Base-by-base conservation (phyloP, 208 protist genomes). In the Trypanosoma avium region DNA sequence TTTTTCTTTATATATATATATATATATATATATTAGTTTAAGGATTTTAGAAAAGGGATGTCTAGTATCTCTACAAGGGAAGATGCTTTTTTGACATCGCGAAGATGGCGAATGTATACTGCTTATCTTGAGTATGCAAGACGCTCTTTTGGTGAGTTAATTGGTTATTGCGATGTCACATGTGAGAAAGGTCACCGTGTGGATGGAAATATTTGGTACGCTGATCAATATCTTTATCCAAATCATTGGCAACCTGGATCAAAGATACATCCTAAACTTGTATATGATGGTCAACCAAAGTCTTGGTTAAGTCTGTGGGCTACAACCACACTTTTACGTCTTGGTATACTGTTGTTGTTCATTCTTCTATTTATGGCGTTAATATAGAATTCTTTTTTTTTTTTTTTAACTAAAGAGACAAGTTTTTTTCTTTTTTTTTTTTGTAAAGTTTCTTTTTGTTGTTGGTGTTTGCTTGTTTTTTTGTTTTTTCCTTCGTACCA, bases 201-300 rank as follows among this genome's bases (percentile, higher is more conserved):
- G 0, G 80, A 89, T 52, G 81, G 84, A 7, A 80, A 87, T 61
- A 77, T 87, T 38, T 88, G 83, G 75, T 94, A 92, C 58, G 88
- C 88, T 9, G 76, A 77, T 42, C 67, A 76, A 35, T 92, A 84
- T 50, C 68, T 92, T 19, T 94, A 94, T 54, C 83, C 83, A 8
- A 94, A 94, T 43, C 81, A 90, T 50, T 94, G 88, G 86, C 70
- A 82, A 19, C 79, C 74, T 13, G 79, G 83, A 21, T 62, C 55
- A 12, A 53, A 60, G 54, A 2, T 59, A 24, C 49, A 29, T 24
- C 56, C 69, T 12, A 60, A 33, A 59, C 67, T 73, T 32, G 59
- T 73, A 17, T 58, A 73, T 33, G 67, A 66, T 38, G 67, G 67
- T 3, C 36, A 65, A 26, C 29, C 50, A 49, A 2, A 40, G 13